Conservation (phyloP, 495 filamentous ascomycete genomes). For the Podospora comata region DNA sequence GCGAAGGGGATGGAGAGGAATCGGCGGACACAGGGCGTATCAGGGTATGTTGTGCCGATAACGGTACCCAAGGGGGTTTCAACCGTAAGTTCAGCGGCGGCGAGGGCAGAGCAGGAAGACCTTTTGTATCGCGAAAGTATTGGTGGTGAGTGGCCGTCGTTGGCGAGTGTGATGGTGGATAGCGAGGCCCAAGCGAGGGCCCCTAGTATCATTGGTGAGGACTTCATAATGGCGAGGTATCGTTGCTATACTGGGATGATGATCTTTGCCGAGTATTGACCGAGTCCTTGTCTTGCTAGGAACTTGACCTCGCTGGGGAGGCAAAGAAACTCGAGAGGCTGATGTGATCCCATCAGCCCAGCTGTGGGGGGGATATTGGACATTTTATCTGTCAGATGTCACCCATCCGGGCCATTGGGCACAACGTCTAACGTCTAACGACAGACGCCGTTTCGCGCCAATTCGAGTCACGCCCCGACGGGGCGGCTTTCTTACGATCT, state of each 20-base stretch:
- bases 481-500: neutral
- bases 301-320: neutral
- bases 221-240: neutral
- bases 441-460: neutral
- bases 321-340: neutral
- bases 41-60: conserved; percentile 17
- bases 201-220: neutral
- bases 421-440: neutral
- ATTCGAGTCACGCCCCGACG: neutral
- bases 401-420: neutral
- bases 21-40: conserved; percentile 23
- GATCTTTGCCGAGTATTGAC: no score
- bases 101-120: neutral
- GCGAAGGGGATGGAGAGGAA: conserved; percentile 60
- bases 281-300: no score
- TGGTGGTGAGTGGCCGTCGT: neutral
- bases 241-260: neutral
- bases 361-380: neutral
- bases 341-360: neutral
- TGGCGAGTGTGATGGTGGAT: neutral
- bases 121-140: neutral
- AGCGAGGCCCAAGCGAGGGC: neutral
- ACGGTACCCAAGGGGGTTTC: conserved; percentile 9
- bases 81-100: conserved; percentile 15
- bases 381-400: neutral